phyloP scores from a whole-genome alignment of 1,284 basidiomycete species.

The Heterobasidion parviporum region DNA sequence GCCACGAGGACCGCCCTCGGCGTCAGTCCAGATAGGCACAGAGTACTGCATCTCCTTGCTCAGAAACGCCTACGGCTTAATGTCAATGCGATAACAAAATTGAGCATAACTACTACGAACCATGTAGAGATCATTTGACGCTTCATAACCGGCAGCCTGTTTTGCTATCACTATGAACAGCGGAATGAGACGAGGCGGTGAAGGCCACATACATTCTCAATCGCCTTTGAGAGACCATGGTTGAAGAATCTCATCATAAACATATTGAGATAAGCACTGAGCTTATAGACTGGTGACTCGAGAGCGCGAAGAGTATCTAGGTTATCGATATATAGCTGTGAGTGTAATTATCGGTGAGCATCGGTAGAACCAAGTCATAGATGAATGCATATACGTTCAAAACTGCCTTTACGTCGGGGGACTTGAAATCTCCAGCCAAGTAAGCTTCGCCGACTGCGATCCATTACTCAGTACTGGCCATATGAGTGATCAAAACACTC shows the following conservation, averaged over 20 bases:
- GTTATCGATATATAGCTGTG: slow-evolving; percentile 2
- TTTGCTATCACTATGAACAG: slow-evolving; percentile 73
- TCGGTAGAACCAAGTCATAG: too few species aligned
- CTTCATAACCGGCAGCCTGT: slow-evolving; percentile 84
- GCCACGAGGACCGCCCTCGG: slow-evolving; percentile 64
- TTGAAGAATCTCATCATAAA: slow-evolving; percentile 56
- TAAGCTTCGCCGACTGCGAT: slow-evolving; percentile 78
- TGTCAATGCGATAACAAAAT: slow-evolving; percentile 1
- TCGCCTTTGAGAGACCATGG: slow-evolving; percentile 65
- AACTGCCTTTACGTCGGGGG: slow-evolving; percentile 61
- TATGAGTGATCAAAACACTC: slow-evolving; percentile 22
- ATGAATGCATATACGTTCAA: slow-evolving; percentile 56
- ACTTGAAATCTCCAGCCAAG: slow-evolving; percentile 76
- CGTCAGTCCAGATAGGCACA: slow-evolving; percentile 71
- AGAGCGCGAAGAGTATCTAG: slow-evolving; percentile 79
- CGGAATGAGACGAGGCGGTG: slow-evolving; percentile 43
- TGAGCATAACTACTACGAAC: slow-evolving; percentile 26
- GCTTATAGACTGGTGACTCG: slow-evolving; percentile 55
- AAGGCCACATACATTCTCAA: too few species aligned
- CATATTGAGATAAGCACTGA: slow-evolving; percentile 50
- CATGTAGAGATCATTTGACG: slow-evolving; percentile 77
- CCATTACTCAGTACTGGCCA: too few species aligned
- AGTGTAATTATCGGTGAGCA: slow-evolving; percentile 19
- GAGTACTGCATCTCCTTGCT: slow-evolving; percentile 92
- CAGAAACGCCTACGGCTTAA: slow-evolving; percentile 54